These are phyloP conservation scores for Colletotrichum filicis DNA, from an alignment of 2,329 filamentous ascomycete species.

Conservation along the genomic window DNA sequence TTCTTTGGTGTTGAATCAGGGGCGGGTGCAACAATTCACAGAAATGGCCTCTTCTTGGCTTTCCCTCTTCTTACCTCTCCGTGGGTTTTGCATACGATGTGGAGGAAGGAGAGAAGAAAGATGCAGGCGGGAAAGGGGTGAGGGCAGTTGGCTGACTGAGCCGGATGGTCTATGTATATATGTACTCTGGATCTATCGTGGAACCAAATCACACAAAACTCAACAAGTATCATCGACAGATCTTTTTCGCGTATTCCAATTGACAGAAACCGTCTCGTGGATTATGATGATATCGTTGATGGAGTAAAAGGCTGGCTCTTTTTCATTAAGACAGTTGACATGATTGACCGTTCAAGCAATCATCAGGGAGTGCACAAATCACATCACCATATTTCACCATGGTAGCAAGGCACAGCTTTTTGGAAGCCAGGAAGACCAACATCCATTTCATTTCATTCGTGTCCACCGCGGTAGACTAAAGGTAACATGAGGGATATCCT, in stretches of 20 bases:
- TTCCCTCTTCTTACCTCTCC: neutral
- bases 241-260: too few relatives aligned
- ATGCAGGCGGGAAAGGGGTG: neutral
- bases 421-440: conserved; percentile 22
- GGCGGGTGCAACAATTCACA: too few relatives aligned
- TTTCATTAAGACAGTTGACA: too few relatives aligned
- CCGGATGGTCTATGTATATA: neutral
- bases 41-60: neutral
- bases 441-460: conserved; percentile 37
- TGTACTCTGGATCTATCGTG: neutral
- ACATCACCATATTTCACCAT: neutral
- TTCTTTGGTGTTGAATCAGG: conserved; percentile 17
- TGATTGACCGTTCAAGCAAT: too few relatives aligned
- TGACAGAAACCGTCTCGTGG: too few relatives aligned
- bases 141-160: neutral
- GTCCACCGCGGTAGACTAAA: conserved; percentile 29
- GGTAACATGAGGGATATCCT: neutral
- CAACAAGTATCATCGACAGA: neutral
- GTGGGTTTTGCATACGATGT: neutral
- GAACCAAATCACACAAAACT: neutral
- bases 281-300: too few relatives aligned
- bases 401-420: neutral
- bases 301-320: neutral
- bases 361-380: neutral
- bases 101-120: neutral